Conservation (phyloP, 1,284 basidiomycete genomes). For the Wolfiporia cocos region DNA sequence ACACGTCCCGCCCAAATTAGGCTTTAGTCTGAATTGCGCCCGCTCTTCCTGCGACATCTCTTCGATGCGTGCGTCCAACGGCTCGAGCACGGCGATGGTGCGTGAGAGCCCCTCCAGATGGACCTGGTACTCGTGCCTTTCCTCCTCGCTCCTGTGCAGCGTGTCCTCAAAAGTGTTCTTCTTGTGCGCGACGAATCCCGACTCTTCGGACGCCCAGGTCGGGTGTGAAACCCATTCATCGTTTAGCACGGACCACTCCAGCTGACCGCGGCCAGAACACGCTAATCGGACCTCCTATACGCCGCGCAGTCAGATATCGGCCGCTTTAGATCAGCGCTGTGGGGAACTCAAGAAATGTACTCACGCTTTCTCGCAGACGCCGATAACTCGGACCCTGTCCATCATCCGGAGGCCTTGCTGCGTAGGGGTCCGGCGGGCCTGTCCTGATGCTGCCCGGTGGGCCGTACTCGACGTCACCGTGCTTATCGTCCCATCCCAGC, state of each 20-base stretch:
- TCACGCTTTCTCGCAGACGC: slow-evolving; percentile 78
- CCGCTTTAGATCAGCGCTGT: neutral
- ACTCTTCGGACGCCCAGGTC: slow-evolving; percentile 95
- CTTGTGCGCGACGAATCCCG: slow-evolving; percentile 92
- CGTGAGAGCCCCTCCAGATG: slow-evolving; percentile 90
- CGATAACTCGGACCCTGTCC: slow-evolving; percentile 89
- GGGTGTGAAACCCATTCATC: slow-evolving; percentile 97
- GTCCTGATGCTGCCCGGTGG: slow-evolving; percentile 73
- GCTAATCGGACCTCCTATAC: slow-evolving; percentile 81
- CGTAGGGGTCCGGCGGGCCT: slow-evolving; percentile 59
- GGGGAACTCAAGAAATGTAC: slow-evolving; percentile 35
- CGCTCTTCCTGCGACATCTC: slow-evolving; percentile 90
- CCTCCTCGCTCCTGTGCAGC: slow-evolving; percentile 95
- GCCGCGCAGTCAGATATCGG: slow-evolving; percentile 7
- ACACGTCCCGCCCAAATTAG: slow-evolving; percentile 86
- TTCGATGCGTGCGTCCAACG: slow-evolving; percentile 81
- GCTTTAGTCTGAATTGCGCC: slow-evolving; percentile 76
- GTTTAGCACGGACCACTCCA: slow-evolving; percentile 96
- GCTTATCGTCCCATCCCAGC: slow-evolving; percentile 71
- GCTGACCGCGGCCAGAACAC: slow-evolving; percentile 92
- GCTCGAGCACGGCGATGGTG: slow-evolving; percentile 91
- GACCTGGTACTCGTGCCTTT: slow-evolving; percentile 97
- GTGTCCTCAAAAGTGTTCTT: slow-evolving; percentile 98
- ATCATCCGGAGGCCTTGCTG: slow-evolving; percentile 66
- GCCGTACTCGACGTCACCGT: slow-evolving; percentile 65